Base-by-base conservation (phyloP, 2,329 filamentous ascomycete species). In the Emydomyces testavorans region DNA sequence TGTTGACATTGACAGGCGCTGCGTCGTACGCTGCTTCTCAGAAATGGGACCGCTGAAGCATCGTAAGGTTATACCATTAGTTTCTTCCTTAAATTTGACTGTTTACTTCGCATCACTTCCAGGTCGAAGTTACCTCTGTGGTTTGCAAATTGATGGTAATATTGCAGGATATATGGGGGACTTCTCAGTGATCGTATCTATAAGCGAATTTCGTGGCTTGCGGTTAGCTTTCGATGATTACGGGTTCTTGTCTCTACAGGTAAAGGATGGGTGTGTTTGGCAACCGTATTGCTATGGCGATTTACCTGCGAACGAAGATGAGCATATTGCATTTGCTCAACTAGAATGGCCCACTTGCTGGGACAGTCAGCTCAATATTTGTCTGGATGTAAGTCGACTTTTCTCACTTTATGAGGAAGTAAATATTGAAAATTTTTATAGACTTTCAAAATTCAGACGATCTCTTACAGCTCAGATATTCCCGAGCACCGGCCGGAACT, bases 401-500 rank as follows among this genome's bases (percentile, higher is more conserved):
- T 23, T n/a, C 8, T 2, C 3, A 2, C 24, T 24, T 35, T 34
- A 32, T 23, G 6, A 4, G 16, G 10, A 31, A 35, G 32, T 16
- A 6, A 40, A 31, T 40, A 8, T 37, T 8, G 7, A 3, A 21
- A 28, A 18, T 7, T 24, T 40, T 21, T 8, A 21, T 32, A 47
- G 45, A 21, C 35, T 2, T 47, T 47, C 37, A 39, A 47, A 24
- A 34, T 47, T 15, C 45, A 34, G 18, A 18, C 18, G 6, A 46
- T 46, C 8, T 46, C 43, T 13, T 24, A 39, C 20, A 23, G 8
- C n/a, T 39, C 18, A 10, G 16, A 4, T 13, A 11, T 23, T 15
- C 15, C 21, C 6, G 36, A 39, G 15, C 4, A 24, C 5, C 13
- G 6, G n/a, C 36, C 36, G 20, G 20, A 39, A 3, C 5, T 39